Conservation (phyloP, 2,329 filamentous ascomycete species). For the Pseudophaeomoniella oleicola region DNA sequence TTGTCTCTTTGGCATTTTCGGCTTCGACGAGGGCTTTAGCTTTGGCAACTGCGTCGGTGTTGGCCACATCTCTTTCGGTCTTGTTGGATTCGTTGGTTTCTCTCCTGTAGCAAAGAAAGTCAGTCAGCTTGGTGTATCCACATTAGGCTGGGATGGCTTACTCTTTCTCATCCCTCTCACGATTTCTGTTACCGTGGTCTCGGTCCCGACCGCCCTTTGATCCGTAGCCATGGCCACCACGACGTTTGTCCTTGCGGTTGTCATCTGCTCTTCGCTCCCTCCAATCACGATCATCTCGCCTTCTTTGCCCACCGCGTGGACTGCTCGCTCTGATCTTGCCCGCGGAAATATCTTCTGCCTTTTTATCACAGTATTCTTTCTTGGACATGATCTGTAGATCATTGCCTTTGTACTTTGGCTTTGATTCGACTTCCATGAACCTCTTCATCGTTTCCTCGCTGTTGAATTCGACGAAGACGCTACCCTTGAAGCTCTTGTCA, state of each 20-base stretch:
- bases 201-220: slow-evolving; percentile 27
- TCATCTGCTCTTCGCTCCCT: slow-evolving; percentile 26
- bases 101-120: slow-evolving; percentile 19
- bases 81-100: slow-evolving; percentile 4
- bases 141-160: slow-evolving; percentile 12
- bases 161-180: not conserved
- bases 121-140: slow-evolving; percentile 24
- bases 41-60: slow-evolving; percentile 12
- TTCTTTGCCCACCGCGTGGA: slow-evolving; percentile 8
- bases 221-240: slow-evolving; percentile 18
- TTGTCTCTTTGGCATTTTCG: slow-evolving; percentile 15
- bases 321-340: slow-evolving; percentile 43
- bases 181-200: slow-evolving; percentile 3
- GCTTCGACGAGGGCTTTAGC: slow-evolving; percentile 11
- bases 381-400: slow-evolving; percentile 77
- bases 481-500: slow-evolving; percentile 79
- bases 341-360: slow-evolving; percentile 55
- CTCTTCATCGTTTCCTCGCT: slow-evolving; percentile 62
- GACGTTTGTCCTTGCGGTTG: slow-evolving; percentile 15
- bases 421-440: slow-evolving; percentile 66
- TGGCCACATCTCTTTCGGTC: slow-evolving; percentile 6
- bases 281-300: slow-evolving; percentile 23
- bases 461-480: slow-evolving; percentile 86
- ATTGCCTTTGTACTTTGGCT: slow-evolving; percentile 70
- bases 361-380: slow-evolving; percentile 70